phyloP scores from a whole-genome alignment of 495 filamentous ascomycete species.

The Astrothelium subdiscretum region DNA sequence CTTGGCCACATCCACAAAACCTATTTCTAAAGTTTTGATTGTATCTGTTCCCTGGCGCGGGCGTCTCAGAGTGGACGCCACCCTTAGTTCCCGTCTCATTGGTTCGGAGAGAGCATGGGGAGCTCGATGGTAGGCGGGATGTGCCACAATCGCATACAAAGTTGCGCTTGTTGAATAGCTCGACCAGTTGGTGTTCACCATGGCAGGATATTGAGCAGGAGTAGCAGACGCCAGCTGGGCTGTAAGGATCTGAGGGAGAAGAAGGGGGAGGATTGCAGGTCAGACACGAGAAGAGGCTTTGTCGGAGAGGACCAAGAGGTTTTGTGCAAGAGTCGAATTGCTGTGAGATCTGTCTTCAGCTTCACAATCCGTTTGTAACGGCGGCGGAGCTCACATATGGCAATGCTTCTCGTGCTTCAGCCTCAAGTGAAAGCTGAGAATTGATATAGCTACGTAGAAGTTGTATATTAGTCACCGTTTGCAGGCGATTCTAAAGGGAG shows the following conservation, averaged over 20 bases:
- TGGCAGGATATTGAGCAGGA: slow-evolving; percentile 95
- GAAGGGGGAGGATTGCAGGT: slow-evolving; percentile 78
- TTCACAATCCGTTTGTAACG: not conserved
- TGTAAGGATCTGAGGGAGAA: slow-evolving; percentile 49
- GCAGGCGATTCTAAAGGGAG: not conserved
- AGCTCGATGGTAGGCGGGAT: slow-evolving; percentile 53
- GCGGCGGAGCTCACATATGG: slow-evolving; percentile 56
- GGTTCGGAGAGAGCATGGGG: slow-evolving; percentile 65
- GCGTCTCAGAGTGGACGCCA: slow-evolving; percentile 58
- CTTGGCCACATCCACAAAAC: slow-evolving; percentile 81
- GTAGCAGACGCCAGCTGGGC: slow-evolving; percentile 81
- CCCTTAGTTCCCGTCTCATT: slow-evolving; percentile 67
- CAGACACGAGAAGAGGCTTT: slow-evolving; percentile 77
- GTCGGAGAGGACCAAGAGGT: slow-evolving; percentile 72
- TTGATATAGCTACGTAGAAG: slow-evolving; percentile 50
- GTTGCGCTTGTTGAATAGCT: slow-evolving; percentile 90
- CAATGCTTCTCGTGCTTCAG: slow-evolving; percentile 84
- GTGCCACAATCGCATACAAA: slow-evolving; percentile 97
- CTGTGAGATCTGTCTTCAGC: slow-evolving; percentile 30
- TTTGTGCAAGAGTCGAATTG: slow-evolving; percentile 89
- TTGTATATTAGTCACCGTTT: not conserved
- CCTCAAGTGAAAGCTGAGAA: slow-evolving; percentile 80
- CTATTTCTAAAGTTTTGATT: slow-evolving; percentile 89
- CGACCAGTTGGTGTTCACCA: slow-evolving; percentile 86
- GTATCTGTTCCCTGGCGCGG: slow-evolving; percentile 68